Conservation (phyloP, 192 early-diverging fungal species). For the Hyaloraphidium curvatum region DNA sequence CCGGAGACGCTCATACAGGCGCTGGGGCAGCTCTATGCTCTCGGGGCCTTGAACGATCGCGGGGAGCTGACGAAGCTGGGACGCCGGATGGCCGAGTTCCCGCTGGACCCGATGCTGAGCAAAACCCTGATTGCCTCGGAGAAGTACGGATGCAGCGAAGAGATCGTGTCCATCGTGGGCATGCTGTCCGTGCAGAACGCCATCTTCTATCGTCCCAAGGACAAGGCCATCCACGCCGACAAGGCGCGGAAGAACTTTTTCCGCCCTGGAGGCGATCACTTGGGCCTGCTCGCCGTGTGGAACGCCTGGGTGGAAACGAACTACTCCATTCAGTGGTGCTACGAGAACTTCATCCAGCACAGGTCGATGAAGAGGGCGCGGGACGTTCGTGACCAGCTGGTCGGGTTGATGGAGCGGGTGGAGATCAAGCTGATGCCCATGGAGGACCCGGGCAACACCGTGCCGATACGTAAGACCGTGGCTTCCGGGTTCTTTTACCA, state of each 20-base stretch:
- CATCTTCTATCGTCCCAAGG: slow-evolving; percentile 70
- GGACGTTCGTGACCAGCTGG: slow-evolving; percentile 85
- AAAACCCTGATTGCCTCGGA: slow-evolving; percentile 81
- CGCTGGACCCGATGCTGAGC: slow-evolving; percentile 85
- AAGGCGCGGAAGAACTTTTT: slow-evolving; percentile 78
- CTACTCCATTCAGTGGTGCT: slow-evolving; percentile 88
- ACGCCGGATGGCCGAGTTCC: slow-evolving; percentile 95
- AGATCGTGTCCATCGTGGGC: slow-evolving; percentile 74
- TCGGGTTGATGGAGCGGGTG: slow-evolving; percentile 74
- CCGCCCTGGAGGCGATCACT: slow-evolving; percentile 84
- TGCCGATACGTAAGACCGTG: slow-evolving; percentile 79
- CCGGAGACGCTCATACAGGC: slow-evolving; percentile 80
- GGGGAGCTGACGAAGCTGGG: slow-evolving; percentile 93
- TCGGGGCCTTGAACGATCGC: slow-evolving; percentile 78
- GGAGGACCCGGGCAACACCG: slow-evolving; percentile 62
- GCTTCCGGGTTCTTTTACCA: slow-evolving; percentile 94
- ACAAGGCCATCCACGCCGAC: slow-evolving; percentile 82
- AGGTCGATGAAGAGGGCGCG: slow-evolving; percentile 74
- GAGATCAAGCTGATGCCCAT: slow-evolving; percentile 71
- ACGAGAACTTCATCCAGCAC: slow-evolving; percentile 91
- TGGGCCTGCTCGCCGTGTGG: slow-evolving; percentile 83
- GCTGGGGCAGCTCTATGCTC: slow-evolving; percentile 73
- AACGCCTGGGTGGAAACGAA: slow-evolving; percentile 57
- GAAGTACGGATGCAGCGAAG: slow-evolving; percentile 56
- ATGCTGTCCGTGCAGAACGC: slow-evolving; percentile 78